Base-by-base conservation (phyloP, 2,329 filamentous ascomycete genomes). In the Colletotrichum phormii region DNA sequence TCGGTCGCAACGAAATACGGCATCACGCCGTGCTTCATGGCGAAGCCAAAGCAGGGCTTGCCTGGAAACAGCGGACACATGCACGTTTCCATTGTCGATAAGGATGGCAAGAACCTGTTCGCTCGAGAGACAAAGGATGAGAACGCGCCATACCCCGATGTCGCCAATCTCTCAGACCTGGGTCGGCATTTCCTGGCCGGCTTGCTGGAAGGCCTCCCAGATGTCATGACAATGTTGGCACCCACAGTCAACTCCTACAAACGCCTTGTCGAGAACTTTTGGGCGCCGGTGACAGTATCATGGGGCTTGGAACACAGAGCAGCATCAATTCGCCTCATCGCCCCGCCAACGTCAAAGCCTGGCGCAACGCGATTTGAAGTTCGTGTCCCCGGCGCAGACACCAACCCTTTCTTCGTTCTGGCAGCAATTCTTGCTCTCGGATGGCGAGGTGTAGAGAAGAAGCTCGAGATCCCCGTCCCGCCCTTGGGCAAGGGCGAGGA, bases 171-270 rank as follows among this genome's bases (percentile, higher is more conserved):
- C 5, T 98, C 95, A 5, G 95, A 98, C 77, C 83, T 98, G 18
- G 97, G 97, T 2, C 91, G 96, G 12, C 93, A 98, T 77, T 99
- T 99, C 84, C 90, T 99, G 0, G 97, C 97, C 0, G 97, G 97
- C 8, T 83, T 99, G 1, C 88, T 99, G 0, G 92, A 94, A 29
- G 97, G 96, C 15, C 88, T 99, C 4, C 95, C 97, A 2, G 95
- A 98, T 79, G 91, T 98, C 76, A 99, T 99, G 97, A 97, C 97
- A 0, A 87, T 98, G 71, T 87, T 99, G 13, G 97, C 96, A 0
- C 97, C 97, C 0, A 99, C 95, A 1, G 90, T 99, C 79, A 99
- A 99, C 88, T 97, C 94, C 74, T 99, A 99, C 88, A 99, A 99
- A 85, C 92, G 97, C 4, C 89, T 99, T 0, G 97, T 99, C 2